These are phyloP conservation scores for Phytophthora gonapodyides DNA, from an alignment of 352 stramenopile species.

Conservation along the genomic window DNA sequence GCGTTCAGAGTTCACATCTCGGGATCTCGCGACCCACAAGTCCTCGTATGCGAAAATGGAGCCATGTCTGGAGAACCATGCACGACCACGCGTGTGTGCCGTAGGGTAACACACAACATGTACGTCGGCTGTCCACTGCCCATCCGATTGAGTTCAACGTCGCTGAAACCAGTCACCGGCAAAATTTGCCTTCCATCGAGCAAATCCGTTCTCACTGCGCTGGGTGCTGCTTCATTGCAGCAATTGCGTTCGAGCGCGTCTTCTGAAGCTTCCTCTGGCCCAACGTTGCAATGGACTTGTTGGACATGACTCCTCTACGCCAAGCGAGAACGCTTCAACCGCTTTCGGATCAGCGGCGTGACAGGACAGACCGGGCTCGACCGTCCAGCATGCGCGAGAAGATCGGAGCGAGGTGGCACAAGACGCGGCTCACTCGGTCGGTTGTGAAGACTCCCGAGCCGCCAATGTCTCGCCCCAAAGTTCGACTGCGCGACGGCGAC, in stretches of 20 bases:
- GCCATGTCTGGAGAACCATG: constrained; percentile 8
- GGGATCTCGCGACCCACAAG: constrained; percentile 9
- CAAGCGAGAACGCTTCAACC: constrained; percentile 16
- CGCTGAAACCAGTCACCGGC: constrained; percentile 15
- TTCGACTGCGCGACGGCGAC: constrained; percentile 34
- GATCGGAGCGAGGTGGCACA: constrained; percentile 18
- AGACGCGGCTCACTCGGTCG: constrained; percentile 8
- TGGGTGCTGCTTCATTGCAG: constrained; percentile 3
- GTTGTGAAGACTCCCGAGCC: constrained; percentile 13
- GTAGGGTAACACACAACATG: constrained; percentile 9
- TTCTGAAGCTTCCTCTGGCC: not conserved
- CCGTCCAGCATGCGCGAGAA: constrained; percentile 23
- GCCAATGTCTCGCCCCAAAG: constrained; percentile 16
- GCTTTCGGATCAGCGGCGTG: constrained; percentile 9
- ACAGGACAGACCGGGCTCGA: not conserved
- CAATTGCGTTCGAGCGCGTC: constrained; percentile 6
- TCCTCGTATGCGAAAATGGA: constrained; percentile 15
- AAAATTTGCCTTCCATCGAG: constrained; percentile 20
- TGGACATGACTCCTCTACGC: constrained; percentile 5
- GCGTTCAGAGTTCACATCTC: constrained; percentile 7
- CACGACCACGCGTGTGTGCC: not conserved
- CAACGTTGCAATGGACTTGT: constrained; percentile 3
- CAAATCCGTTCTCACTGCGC: constrained; percentile 9
- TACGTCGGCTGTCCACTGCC: constrained; percentile 11
- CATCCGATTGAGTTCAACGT: constrained; percentile 15